A percentile compares a stretch with the other conserved stretches of the same genome.
These are phyloP conservation scores for Penicillium sp. DNA, from an alignment of 2,329 filamentous ascomycete genomes.

Conservation along the genomic window DNA sequence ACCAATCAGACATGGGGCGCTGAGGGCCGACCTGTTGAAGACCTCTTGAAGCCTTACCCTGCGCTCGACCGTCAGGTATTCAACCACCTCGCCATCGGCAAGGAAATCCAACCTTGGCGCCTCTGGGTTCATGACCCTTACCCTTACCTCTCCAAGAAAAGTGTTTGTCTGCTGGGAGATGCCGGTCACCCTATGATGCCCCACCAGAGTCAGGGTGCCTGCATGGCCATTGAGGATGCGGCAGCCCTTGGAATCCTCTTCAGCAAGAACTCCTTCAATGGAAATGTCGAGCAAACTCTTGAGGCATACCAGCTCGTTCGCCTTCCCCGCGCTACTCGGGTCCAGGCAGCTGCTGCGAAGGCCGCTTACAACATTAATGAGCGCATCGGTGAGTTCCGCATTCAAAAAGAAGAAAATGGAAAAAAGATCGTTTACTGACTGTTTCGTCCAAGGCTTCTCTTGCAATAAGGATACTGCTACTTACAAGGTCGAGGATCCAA, in stretches of 20 bases:
- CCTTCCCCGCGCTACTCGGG: conserved; percentile 55
- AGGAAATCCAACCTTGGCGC: conserved; percentile 65
- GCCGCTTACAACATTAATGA: conserved; percentile 64
- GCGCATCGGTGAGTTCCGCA: conserved; percentile 51
- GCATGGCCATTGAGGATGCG: conserved; percentile 68
- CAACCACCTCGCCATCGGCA: conserved; percentile 59
- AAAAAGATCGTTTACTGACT: conserved; percentile 6
- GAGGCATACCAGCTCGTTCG: conserved; percentile 55
- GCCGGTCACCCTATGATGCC: conserved; percentile 70
- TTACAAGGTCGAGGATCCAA: conserved; percentile 64
- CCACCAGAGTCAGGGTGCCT: conserved; percentile 68
- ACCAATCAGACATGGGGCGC: conserved; percentile 61
- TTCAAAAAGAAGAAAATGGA: not conserved
- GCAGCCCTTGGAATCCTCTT: conserved; percentile 65
- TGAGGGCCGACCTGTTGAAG: conserved; percentile 54
- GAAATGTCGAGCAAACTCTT: conserved; percentile 51
- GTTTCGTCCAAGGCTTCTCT: conserved; percentile 55
- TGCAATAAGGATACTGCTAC: conserved; percentile 57
- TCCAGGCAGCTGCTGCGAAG: conserved; percentile 59
- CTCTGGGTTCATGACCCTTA: conserved; percentile 67
- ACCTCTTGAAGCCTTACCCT: conserved; percentile 62
- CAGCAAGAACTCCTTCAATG: conserved; percentile 48
- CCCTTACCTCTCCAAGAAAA: conserved; percentile 54
- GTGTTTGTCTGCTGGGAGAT: conserved; percentile 63
- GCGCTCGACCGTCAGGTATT: conserved; percentile 60